Conservation (phyloP, 768 basidiomycete species). For the Boletus rufocinnamomeus region DNA sequence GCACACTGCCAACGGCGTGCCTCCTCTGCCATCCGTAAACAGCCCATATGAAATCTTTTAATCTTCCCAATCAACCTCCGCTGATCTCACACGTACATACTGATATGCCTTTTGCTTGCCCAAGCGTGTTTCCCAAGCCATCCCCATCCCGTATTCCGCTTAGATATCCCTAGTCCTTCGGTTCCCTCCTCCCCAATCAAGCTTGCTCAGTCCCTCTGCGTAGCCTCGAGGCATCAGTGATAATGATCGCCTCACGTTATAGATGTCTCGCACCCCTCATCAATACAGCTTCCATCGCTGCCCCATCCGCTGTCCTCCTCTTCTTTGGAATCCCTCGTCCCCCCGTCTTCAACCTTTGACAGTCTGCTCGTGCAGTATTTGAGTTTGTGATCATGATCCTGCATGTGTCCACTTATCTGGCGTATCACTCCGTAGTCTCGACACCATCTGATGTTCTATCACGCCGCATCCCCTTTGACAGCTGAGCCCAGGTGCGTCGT, state of each 20-base stretch:
- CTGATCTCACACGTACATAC: slow-evolving; percentile 5
- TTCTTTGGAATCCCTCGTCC: slow-evolving; percentile 7
- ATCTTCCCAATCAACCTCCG: slow-evolving; percentile 4
- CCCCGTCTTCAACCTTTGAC: not conserved
- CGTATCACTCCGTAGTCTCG: not conserved
- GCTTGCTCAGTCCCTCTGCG: slow-evolving; percentile 4
- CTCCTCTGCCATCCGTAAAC: slow-evolving; percentile 3
- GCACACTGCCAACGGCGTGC: slow-evolving; percentile 7
- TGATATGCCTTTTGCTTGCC: not conserved
- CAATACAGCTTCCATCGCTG: slow-evolving; percentile 5
- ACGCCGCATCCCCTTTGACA: not conserved
- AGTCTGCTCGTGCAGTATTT: no score
- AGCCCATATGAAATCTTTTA: not conserved
- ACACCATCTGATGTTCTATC: slow-evolving; percentile 2
- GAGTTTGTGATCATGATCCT: not conserved
- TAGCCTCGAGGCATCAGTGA: slow-evolving; percentile 34
- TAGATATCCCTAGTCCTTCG: not conserved
- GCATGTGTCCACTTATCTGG: not conserved
- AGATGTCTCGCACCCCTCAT: slow-evolving; percentile 3
- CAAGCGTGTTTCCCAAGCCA: slow-evolving; percentile 9
- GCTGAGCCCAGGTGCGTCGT: not conserved
- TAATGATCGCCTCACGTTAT: slow-evolving; percentile 26
- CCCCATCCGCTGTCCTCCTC: slow-evolving; percentile 1
- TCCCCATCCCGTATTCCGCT: slow-evolving; percentile 6
- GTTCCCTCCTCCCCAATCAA: slow-evolving; percentile 20